Evolutionary conservation across 805 yeast species (phyloP).

Genomic region (Monosporozyma siamensis): DNA sequence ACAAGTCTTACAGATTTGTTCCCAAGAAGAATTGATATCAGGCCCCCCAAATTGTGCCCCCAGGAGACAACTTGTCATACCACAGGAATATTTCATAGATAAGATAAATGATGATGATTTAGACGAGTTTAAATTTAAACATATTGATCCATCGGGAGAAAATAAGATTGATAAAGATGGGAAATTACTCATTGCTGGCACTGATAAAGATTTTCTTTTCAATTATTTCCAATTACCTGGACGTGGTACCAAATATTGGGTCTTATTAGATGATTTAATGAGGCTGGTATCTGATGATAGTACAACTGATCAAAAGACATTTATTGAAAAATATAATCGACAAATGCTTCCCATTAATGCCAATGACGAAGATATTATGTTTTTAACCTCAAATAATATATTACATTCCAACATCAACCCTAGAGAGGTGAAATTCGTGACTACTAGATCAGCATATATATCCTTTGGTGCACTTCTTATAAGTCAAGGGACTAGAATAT

Average conservation of each 20-base stretch:
- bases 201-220: constrained; percentile 34
- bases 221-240: constrained; percentile 35
- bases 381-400: constrained; percentile 28
- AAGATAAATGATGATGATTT: constrained; percentile 1
- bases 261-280: constrained; percentile 29
- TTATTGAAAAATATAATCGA: constrained; percentile 36
- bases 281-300: constrained; percentile 32
- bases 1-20: constrained; percentile 13
- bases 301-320: constrained; percentile 4
- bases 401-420: constrained; percentile 13
- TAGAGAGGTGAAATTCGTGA: constrained; percentile 18
- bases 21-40: constrained; percentile 14
- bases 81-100: constrained; percentile 12
- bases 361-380: constrained; percentile 31
- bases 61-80: constrained; percentile 11
- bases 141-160: constrained; percentile 39
- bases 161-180: constrained; percentile 36
- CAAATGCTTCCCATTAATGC: constrained; percentile 30
- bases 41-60: constrained; percentile 19
- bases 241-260: constrained; percentile 31
- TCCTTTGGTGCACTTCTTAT: constrained; percentile 44
- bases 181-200: constrained; percentile 17
- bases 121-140: constrained; percentile 13
- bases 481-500: constrained; percentile 38
- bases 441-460: constrained; percentile 39